A percentile compares a stretch with the other conserved stretches of the same genome.
These are phyloP conservation scores for Hyaloscypha bicolor DNA, from an alignment of 495 filamentous ascomycete species.

Conservation along the genomic window DNA sequence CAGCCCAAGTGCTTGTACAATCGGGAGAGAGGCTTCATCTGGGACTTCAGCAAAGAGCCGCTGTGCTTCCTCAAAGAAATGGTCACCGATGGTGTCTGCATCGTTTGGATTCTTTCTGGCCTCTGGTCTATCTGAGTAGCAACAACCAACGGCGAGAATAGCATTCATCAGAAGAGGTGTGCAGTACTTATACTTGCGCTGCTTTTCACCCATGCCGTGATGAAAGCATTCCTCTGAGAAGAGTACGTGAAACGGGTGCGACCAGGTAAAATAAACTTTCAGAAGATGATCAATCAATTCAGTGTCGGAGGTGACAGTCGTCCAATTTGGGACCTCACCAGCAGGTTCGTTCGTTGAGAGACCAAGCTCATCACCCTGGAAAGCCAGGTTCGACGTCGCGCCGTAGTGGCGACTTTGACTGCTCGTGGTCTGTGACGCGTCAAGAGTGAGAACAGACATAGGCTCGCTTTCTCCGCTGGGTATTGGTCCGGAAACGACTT, in stretches of 20 bases:
- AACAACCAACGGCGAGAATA: conserved; percentile 69
- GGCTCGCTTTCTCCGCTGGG: too few relatives aligned
- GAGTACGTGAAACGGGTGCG: conserved; percentile 70
- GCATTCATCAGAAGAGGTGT: conserved; percentile 76
- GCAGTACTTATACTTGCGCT: conserved; percentile 62
- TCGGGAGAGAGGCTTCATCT: conserved; percentile 63
- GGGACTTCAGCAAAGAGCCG: conserved; percentile 57
- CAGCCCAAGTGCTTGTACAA: conserved; percentile 73
- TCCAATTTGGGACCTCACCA: conserved; percentile 47
- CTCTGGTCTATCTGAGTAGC: conserved; percentile 65
- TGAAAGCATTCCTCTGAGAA: conserved; percentile 73
- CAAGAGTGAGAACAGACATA: too few relatives aligned
- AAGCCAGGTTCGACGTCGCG: conserved; percentile 19
- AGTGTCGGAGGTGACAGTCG: conserved; percentile 57
- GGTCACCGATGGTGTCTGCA: conserved; percentile 59
- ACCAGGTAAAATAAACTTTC: conserved; percentile 78
- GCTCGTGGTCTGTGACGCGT: not conserved
- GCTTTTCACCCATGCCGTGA: conserved; percentile 52
- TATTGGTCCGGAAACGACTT: too few relatives aligned
- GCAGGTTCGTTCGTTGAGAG: not conserved
- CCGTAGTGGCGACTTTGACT: conserved; percentile 23
- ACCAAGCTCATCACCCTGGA: not conserved
- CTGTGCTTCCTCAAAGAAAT: conserved; percentile 70
- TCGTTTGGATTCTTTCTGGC: conserved; percentile 57
- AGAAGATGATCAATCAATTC: conserved; percentile 63